Conservation (phyloP, 2,329 filamentous ascomycete species). For the Hymenoscyphus fructigenus region DNA sequence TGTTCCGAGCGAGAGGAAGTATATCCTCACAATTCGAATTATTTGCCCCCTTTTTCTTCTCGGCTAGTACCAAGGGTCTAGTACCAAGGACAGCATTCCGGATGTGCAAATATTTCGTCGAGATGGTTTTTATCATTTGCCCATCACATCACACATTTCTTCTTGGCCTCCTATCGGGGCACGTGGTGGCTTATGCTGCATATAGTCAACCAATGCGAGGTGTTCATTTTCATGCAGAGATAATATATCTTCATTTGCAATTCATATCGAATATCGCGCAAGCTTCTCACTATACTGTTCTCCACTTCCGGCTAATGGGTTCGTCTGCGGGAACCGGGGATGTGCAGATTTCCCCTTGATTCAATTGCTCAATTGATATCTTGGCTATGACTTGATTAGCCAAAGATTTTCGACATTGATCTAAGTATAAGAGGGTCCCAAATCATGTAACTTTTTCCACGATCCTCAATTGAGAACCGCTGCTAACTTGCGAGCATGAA, state of each 20-base stretch:
- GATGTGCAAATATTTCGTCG: neutral
- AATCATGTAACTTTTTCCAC: neutral
- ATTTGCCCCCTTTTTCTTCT: no score
- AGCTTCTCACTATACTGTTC: neutral
- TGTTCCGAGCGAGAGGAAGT: no score
- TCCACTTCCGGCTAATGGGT: neutral
- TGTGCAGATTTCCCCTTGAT: neutral
- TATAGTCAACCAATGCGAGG: neutral
- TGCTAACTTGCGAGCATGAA: neutral
- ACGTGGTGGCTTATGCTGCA: neutral
- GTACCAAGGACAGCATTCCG: neutral
- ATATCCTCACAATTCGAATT: no score
- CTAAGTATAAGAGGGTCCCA: neutral
- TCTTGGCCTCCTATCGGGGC: neutral
- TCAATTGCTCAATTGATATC: neutral
- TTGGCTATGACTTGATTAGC: neutral
- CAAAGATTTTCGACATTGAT: neutral
- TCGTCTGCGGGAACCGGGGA: neutral
- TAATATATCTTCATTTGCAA: neutral
- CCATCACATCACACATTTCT: neutral
- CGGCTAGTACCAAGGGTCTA: no score
- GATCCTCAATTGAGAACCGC: neutral
- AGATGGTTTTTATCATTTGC: neutral
- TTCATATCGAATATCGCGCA: constrained; percentile 3
- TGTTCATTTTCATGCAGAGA: neutral